Base-by-base conservation (phyloP, 2,329 filamentous ascomycete genomes). In the Epichloe elymi region DNA sequence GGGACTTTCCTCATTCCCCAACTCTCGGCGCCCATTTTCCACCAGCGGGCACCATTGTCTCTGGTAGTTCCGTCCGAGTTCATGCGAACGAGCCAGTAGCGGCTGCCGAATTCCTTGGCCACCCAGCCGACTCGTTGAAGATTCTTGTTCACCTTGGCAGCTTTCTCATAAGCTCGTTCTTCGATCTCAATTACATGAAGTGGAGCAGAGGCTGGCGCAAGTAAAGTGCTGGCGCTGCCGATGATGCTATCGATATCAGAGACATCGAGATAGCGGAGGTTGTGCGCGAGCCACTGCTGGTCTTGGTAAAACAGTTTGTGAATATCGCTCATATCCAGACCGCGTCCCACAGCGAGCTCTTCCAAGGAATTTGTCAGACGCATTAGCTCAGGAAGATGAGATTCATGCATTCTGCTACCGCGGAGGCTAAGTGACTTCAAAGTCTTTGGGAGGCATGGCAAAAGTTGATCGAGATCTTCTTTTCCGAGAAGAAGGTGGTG, bases 1-100 rank as follows among this genome's bases (percentile, higher is more conserved):
- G 91, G 94, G 41, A 97, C 77, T 70, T 97, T 93, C 55, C 85
- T 77, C 81, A 89, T 89, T 38, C 87, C 87, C 87, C 87, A 91
- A 70, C 82, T 86, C 59, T 80, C 79, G 46, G 86, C 86, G 35
- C 87, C 87, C 83, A 88, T 85, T 72, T 93, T 93, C 87, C 87
- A 93, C 60, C 71, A 69, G 57, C 82, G 76, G 61, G 85, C 80
- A 51, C 70, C 64, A 50, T 66, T 63, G 55, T 71, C 69, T 45
- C 60, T 57, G 43, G 59, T 62, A 37, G 60, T 57, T 47, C 60
- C 65, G 37, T 68, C 61, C 12, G 61, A 60, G 52, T 72, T 67
- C 56, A 71, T 58, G 55, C 82, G 70, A 66, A 89, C 85, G 65
- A 90, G 63, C 84, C 85, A 77, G 63, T 79, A 74, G 46, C 80